Conservation (phyloP, 371 early-diverging fungal species). For the Synchytrium microbalum region DNA sequence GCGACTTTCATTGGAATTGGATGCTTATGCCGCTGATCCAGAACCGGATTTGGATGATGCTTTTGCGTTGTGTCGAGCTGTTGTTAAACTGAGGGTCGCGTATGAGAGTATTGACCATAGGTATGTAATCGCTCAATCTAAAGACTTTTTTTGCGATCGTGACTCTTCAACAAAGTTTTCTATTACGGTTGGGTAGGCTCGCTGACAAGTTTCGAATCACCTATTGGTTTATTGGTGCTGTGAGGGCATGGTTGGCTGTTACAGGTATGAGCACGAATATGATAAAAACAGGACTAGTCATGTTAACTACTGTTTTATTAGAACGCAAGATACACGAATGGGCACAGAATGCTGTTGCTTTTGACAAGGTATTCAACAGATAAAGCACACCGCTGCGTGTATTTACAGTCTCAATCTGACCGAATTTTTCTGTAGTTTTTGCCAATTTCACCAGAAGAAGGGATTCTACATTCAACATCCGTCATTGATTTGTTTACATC, state of each 20-base stretch:
- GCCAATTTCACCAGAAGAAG: conserved; percentile 8
- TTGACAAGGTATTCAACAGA: conserved; percentile 22
- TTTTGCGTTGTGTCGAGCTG: conserved; percentile 27
- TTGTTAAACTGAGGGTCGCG: conserved; percentile 15
- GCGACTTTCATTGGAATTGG: conserved; percentile 16
- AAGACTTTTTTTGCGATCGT: too few relatives aligned
- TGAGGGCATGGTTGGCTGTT: background rate
- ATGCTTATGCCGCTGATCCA: conserved; percentile 15
- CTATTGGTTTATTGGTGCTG: background rate
- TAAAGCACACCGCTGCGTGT: too few relatives aligned
- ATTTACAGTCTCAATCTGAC: too few relatives aligned
- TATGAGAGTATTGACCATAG: conserved; percentile 29
- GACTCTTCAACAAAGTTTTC: too few relatives aligned
- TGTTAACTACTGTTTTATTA: too few relatives aligned
- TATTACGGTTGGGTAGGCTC: too few relatives aligned
- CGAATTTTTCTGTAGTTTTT: background rate
- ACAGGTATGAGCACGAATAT: background rate
- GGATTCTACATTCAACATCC: conserved; percentile 25
- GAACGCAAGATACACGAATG: conserved; percentile 30
- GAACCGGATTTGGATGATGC: conserved; percentile 22
- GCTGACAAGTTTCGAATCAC: background rate
- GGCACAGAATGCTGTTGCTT: conserved; percentile 25
- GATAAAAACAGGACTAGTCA: too few relatives aligned
- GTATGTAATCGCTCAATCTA: conserved; percentile 9
- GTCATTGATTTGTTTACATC: conserved; percentile 36